Percentiles rank a stretch among this genome's conserved stretches.
phyloP scores from a whole-genome alignment of 2,329 filamentous ascomycete species.

The Neonectria ditissima region DNA sequence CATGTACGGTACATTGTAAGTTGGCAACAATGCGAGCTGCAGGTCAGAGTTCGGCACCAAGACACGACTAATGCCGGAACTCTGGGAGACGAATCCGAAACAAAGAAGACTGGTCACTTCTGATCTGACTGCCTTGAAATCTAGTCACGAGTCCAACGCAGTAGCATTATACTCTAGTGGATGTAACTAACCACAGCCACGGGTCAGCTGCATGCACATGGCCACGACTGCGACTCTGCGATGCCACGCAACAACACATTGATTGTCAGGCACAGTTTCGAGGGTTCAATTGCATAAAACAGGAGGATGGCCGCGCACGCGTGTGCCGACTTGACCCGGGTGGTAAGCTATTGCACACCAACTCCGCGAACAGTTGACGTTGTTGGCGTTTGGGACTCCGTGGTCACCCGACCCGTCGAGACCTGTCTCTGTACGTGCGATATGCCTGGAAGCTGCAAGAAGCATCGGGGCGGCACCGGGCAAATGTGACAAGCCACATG shows the following conservation, averaged over 20 bases:
- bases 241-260: conserved; percentile 10
- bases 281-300: background rate
- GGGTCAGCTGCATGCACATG: conserved; percentile 14
- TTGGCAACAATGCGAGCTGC: too few relatives aligned
- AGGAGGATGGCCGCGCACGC: background rate
- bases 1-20: too few relatives aligned
- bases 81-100: background rate
- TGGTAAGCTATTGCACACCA: conserved; percentile 22
- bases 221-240: background rate
- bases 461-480: background rate
- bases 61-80: background rate
- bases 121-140: conserved; percentile 8
- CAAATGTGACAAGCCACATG: background rate
- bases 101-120: background rate
- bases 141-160: conserved; percentile 4
- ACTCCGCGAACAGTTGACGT: background rate
- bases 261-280: conserved; percentile 1
- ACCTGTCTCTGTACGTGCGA: conserved; percentile 3
- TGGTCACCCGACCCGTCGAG: conserved; percentile 14
- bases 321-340: conserved; percentile 10
- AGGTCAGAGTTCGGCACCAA: background rate
- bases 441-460: conserved; percentile 4
- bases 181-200: conserved; percentile 9
- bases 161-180: background rate
- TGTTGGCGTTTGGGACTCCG: conserved; percentile 9